A percentile compares a stretch with the other conserved stretches of the same genome.
Evolutionary conservation across 768 basidiomycete species (phyloP).

Genomic region (Pilatotrama ljubarskyi): DNA sequence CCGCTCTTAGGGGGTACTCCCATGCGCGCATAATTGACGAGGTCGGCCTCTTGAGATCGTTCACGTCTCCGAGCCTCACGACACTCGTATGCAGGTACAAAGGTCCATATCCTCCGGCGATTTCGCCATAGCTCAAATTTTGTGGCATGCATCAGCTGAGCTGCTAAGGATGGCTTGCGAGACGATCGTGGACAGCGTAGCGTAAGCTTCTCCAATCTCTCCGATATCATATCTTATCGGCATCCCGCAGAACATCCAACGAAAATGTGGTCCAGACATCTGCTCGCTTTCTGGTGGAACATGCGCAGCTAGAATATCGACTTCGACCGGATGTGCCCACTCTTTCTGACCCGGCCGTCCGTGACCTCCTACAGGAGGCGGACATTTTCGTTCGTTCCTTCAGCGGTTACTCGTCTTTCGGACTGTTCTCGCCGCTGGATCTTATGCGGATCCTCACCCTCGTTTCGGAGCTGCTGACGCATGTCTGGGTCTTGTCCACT

Average conservation of each 20-base stretch:
- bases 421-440: conserved; percentile 78
- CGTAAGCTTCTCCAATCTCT: conserved; percentile 49
- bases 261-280: conserved; percentile 74
- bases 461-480: conserved; percentile 69
- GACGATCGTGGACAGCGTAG: conserved; percentile 65
- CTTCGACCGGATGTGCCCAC: conserved; percentile 79
- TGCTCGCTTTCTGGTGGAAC: conserved; percentile 73
- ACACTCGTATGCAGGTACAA: conserved; percentile 53
- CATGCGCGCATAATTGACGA: conserved; percentile 86
- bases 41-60: conserved; percentile 43
- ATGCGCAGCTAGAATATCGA: conserved; percentile 76
- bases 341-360: conserved; percentile 67
- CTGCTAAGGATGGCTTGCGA: conserved; percentile 63
- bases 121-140: conserved; percentile 68
- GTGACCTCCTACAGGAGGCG: conserved; percentile 83
- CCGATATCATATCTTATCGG: conserved; percentile 7
- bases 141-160: conserved; percentile 61
- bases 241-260: conserved; percentile 55
- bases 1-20: conserved; percentile 82
- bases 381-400: conserved; percentile 85
- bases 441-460: conserved; percentile 73
- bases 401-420: conserved; percentile 69
- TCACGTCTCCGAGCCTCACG: not conserved
- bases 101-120: conserved; percentile 65
- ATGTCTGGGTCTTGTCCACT: conserved; percentile 66